Evolutionary conservation across 108 stramenopile species (phyloP).

Genomic region (Epithemia pelagica): DNA sequence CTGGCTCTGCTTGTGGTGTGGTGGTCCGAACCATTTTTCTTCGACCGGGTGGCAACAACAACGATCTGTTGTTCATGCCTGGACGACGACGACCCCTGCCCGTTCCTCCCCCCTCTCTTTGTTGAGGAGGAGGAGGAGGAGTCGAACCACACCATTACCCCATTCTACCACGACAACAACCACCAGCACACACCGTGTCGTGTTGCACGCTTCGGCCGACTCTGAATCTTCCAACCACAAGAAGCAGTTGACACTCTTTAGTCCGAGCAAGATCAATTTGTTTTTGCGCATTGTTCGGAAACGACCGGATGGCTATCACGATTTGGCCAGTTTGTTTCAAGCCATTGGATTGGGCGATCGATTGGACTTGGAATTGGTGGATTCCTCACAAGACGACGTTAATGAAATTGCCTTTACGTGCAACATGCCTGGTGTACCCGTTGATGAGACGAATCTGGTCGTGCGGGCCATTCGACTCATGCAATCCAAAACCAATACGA

Average conservation of each 20-base stretch:
- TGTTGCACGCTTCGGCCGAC: no score
- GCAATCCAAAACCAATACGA: conserved; percentile 67
- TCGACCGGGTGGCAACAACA: no score
- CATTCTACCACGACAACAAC: no score
- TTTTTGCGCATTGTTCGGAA: conserved; percentile 94
- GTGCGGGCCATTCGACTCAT: conserved; percentile 83
- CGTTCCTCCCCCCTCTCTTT: no score
- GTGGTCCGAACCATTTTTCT: no score
- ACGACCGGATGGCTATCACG: conserved; percentile 88
- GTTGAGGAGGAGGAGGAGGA: no score
- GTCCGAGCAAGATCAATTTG: conserved; percentile 93
- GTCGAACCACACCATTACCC: no score
- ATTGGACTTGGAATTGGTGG: conserved; percentile 51
- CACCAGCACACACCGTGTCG: no score
- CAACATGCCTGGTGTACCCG: conserved; percentile 87
- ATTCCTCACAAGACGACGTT: conserved; percentile 13
- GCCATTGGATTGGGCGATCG: conserved; percentile 91
- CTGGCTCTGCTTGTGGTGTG: no score
- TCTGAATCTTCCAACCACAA: no score
- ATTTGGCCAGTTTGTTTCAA: conserved; percentile 93
- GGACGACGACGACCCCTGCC: no score
- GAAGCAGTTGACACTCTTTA: conserved; percentile 74
- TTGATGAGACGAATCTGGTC: conserved; percentile 83
- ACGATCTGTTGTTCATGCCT: no score
- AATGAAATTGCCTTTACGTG: conserved; percentile 67